Base-by-base conservation (phyloP, 768 basidiomycete genomes). In the Leccinum subtestaceum region DNA sequence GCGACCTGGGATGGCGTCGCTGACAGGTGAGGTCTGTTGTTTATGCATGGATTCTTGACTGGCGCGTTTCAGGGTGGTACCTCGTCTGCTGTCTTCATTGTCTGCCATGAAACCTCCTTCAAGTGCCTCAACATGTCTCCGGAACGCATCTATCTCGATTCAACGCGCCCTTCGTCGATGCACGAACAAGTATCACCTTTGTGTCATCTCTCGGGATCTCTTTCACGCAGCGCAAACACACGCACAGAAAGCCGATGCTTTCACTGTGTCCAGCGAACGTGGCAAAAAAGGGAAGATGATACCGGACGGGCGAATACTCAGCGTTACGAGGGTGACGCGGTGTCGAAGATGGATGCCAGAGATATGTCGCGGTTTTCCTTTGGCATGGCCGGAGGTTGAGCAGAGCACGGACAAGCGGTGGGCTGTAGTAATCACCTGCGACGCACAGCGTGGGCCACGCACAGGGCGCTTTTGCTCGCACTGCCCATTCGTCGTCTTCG, bases 161-260 rank as follows among this genome's bases (percentile, higher is more conserved):
- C 60, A 57, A 53, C 60, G 62, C 55, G 51, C 31, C 60, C 59
- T 63, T 51, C 43, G 52, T 58, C 49, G 53, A 55, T 51, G 55
- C 66, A 78, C 81, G 58, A 27, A 80, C 82, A 80, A 73, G 74
- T 74, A 76, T 75, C 65, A 70, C 51, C 78, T 76, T 69, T 79
- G 82, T 73, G 66, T 75, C 67, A 71, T 77, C 81, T 83, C 78
- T 83, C 78, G 80, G 82, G 81, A 79, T 68, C 80, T 81, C 76
- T 65, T 70, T 69, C 69, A 59, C 53, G 60, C 60, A 56, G 27
- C 3, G 55, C 43, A 45, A 60, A 57, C 54, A 53, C 45, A 68
- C 71, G 63, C 52, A 19, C 65, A 71, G 62, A 73, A 71, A 69
- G 70, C 5, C 11, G 46, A 11, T 23, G 19, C 71, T 69, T 72